Conservation (phyloP, 2,329 filamentous ascomycete species). For the Diplodia corticola region DNA sequence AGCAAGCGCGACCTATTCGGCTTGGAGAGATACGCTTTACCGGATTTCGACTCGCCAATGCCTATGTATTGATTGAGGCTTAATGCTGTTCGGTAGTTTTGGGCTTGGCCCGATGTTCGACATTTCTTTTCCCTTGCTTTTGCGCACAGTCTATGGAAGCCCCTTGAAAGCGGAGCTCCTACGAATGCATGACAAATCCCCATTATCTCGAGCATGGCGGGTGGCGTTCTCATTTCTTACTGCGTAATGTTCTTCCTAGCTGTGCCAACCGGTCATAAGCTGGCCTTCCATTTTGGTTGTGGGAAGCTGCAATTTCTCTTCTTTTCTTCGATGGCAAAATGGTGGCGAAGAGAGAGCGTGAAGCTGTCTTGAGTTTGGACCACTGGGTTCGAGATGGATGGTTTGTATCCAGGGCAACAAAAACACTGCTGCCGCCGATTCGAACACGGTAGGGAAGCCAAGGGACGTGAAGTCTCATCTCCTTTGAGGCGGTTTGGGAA, state of each 20-base stretch:
- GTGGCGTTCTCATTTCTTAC: slow-evolving; percentile 9
- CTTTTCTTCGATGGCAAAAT: background rate
- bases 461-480: background rate
- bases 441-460: background rate
- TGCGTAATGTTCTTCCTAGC: background rate
- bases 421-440: background rate
- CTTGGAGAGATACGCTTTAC: background rate
- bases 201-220: slow-evolving; percentile 12
- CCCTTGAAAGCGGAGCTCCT: background rate
- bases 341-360: background rate
- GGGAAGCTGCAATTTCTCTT: background rate
- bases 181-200: slow-evolving; percentile 18
- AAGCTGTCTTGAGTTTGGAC: background rate
- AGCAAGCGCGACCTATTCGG: slow-evolving; percentile 24
- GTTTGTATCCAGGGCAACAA: background rate
- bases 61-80: background rate
- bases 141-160: background rate
- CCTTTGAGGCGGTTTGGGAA: background rate
- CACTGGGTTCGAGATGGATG: background rate
- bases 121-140: background rate
- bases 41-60: slow-evolving; percentile 3
- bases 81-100: background rate
- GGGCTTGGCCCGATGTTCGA: background rate
- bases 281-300: background rate
- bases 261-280: background rate